Conservation (phyloP, 495 filamentous ascomycete genomes). For the Annulohypoxylon nitens region DNA sequence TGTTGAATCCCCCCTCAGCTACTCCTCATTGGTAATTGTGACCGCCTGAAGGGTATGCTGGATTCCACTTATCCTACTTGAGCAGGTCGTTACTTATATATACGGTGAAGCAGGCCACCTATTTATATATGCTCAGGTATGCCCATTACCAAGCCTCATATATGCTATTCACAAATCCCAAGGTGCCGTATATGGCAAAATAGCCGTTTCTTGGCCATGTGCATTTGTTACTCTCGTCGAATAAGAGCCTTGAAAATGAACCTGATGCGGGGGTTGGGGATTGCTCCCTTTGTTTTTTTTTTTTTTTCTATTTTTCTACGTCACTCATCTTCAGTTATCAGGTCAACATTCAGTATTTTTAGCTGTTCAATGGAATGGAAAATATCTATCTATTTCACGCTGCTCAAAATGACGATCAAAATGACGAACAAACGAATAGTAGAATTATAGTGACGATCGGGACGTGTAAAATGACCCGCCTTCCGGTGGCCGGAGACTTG, state of each 20-base stretch:
- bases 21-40: not conserved
- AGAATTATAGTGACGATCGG: not conserved
- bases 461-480: conserved; percentile 7
- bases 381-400: not conserved
- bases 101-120: not conserved
- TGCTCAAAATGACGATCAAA: not conserved
- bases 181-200: not conserved
- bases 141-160: not conserved
- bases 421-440: not conserved
- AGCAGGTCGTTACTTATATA: not conserved
- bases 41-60: not conserved
- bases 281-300: not conserved
- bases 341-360: not conserved
- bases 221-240: not conserved
- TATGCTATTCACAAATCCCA: not conserved
- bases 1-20: not conserved
- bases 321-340: too few relatives aligned
- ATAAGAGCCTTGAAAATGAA: not conserved
- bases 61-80: conserved; percentile 1
- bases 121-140: not conserved
- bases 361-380: not conserved
- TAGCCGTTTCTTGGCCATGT: not conserved
- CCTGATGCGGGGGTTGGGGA: not conserved
- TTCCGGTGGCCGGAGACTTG: conserved; percentile 41
- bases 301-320: too few relatives aligned